Conservation (phyloP, 1,284 basidiomycete species). For the Heterobasidion irregulare region DNA sequence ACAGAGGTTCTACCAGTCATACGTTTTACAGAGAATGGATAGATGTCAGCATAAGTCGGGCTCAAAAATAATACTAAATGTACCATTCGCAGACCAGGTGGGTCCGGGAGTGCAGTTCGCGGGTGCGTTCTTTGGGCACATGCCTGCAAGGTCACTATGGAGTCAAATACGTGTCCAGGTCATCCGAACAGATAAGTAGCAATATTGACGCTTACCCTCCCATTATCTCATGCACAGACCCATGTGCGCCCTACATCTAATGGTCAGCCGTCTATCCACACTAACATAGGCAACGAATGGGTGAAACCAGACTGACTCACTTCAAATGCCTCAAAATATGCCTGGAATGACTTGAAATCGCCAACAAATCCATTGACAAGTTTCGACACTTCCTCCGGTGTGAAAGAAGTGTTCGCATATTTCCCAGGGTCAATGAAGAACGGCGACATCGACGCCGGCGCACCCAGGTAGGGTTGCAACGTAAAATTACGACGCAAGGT, state of each 20-base stretch:
- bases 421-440: constrained; percentile 15
- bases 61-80: neutral
- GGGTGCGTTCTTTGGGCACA: constrained; percentile 16
- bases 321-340: constrained; percentile 21
- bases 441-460: constrained; percentile 2
- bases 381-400: constrained; percentile 16
- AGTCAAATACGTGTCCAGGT: neutral
- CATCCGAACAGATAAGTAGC: neutral
- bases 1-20: constrained; percentile 22
- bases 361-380: constrained; percentile 21
- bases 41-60: neutral
- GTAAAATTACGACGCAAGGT: constrained; percentile 28
- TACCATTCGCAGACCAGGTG: constrained; percentile 22
- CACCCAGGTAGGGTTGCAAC: constrained; percentile 19
- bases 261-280: neutral
- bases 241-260: constrained; percentile 17
- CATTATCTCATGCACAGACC: constrained; percentile 20
- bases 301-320: constrained; percentile 9
- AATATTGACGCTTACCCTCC: constrained; percentile 16
- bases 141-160: constrained; percentile 19
- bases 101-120: constrained; percentile 14
- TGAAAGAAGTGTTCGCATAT: constrained; percentile 23
- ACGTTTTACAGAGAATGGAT: neutral
- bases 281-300: neutral
- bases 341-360: constrained; percentile 26